Base-by-base conservation (phyloP, 1,139 yeast species). In the Scheffersomyces parashehatae region DNA sequence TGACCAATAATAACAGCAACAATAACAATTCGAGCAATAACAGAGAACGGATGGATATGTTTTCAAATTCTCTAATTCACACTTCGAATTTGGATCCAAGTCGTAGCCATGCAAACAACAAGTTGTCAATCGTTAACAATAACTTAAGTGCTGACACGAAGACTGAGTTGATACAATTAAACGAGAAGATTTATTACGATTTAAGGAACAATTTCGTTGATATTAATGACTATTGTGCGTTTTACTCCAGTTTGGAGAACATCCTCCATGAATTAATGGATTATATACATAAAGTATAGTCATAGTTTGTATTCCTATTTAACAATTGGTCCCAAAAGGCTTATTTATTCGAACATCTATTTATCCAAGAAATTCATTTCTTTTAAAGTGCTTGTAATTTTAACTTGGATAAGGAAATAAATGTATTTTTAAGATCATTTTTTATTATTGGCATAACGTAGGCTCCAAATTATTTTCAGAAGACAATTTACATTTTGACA, bases 151-250 rank as follows among this genome's bases (percentile, higher is more conserved):
- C 44, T 24, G 53, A 51, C n/a, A 43, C 49, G 6, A 47, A 44
- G 32, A 44, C 51, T 2, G 76, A 73, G 40, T 54, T 73, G 41
- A 46, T 53, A 28, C 67, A 69, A 43, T 56, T 73, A 51, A 68
- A 64, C 45, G 72, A 70, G 37, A 73, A 72, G 50, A 70, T 73
- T 20, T 60, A 62, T 42, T 73, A 71, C 44, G 77, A 73, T 47
- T 67, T 73, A 47, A 59, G 71, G 36, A 72, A 73, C 53, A 73
- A 73, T 46, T 73, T 66, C 53, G 77, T 73, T 35, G 77, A 73
- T 54, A 64, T 72, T 37, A 72, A 71, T 48, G 78, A 73, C 48
- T 73, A 73, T 44, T 73, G 79, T 62, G 70, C 76, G 1, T 72
- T 73, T 49, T 73, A 72, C 48, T 58, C 70, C 34, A 66, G 73